Evolutionary conservation across 225 moss, liverwort and hornwort species (phyloP), one percentile per base, ranked within the genome.

Genomic region (Physcomitrium patens): DNA sequence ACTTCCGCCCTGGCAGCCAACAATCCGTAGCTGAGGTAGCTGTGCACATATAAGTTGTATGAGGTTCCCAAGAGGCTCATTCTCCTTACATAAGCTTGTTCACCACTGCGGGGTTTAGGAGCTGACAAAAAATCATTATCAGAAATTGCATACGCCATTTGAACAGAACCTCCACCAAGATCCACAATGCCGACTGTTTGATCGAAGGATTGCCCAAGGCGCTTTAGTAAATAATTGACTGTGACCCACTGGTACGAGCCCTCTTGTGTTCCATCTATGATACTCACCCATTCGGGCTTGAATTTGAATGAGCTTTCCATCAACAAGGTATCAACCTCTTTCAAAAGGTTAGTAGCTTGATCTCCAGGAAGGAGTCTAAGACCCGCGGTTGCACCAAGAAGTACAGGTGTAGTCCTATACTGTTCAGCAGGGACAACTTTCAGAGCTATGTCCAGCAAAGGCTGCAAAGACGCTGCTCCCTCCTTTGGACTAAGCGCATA

Each of bases 161-260:
- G 96, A 60, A 96, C 96, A 50, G 96, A 96, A 45, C 96, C 96
- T 60, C 96, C 96, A 48, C 96, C 96, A 26, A 96, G 89, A 75
- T 96, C 96, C 59, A 96, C 96, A 20, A 96, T 89, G 53, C 96
- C 96, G 15, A 92, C 94, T 70, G 94, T 84, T 47, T 89, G 41
- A 22, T 94, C 81, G 67, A 86, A 91, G 44, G 78, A 46, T 67
- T 91, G 94, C 26, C 94, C 91, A 17, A 96, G 86, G 51, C 92
- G 91, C 66, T 67, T 84, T 13, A 85, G 81, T 73, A 96, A 85
- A 75, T 96, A 96, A 71, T 96, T 96, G 49, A 96, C 83, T n/a
- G 96, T 96, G 48, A 94, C 94, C 96, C 96, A 96, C 75, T 94
- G 94, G 84, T 96, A 96, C 0, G 96, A 88, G 45, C 96, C 96